Evolutionary conservation across 2,329 filamentous ascomycete species (phyloP).

Genomic region (Cadophora sp.): DNA sequence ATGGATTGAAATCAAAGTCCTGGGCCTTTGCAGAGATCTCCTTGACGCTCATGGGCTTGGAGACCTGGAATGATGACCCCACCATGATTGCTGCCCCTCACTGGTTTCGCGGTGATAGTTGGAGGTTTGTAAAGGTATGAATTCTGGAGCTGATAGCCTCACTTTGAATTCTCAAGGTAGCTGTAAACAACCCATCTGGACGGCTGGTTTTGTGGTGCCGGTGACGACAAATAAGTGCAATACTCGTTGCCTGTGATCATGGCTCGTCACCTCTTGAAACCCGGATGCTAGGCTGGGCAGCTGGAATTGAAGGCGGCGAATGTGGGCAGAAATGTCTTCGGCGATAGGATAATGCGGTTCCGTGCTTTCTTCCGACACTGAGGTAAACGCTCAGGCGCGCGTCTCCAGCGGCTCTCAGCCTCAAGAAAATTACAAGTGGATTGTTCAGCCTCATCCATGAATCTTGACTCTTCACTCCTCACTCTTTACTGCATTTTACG

Average conservation of each 20-base stretch:
- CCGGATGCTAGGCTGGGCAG: background rate
- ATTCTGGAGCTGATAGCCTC: background rate
- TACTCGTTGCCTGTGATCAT: background rate
- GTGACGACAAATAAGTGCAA: background rate
- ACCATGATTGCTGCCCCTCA: slow-evolving; percentile 38
- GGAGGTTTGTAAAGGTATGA: background rate
- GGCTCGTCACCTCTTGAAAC: slow-evolving; percentile 2
- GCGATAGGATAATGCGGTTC: background rate
- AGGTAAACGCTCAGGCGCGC: background rate
- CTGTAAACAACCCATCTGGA: background rate
- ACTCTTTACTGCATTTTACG: no score
- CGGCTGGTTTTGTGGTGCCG: background rate
- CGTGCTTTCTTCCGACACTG: background rate
- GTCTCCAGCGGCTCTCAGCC: background rate
- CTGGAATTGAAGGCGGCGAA: background rate
- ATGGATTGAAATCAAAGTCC: slow-evolving; percentile 80
- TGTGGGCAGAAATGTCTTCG: background rate
- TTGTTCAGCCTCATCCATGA: background rate
- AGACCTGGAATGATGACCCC: slow-evolving; percentile 37
- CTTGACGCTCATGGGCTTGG: slow-evolving; percentile 71
- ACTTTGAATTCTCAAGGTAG: background rate
- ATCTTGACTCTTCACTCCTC: background rate
- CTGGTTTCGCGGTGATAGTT: background rate
- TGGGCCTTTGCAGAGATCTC: slow-evolving; percentile 79
- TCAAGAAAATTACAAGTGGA: background rate